phyloP scores from a whole-genome alignment of 305 asterid genomes.

The Fraxinus latifolia region DNA sequence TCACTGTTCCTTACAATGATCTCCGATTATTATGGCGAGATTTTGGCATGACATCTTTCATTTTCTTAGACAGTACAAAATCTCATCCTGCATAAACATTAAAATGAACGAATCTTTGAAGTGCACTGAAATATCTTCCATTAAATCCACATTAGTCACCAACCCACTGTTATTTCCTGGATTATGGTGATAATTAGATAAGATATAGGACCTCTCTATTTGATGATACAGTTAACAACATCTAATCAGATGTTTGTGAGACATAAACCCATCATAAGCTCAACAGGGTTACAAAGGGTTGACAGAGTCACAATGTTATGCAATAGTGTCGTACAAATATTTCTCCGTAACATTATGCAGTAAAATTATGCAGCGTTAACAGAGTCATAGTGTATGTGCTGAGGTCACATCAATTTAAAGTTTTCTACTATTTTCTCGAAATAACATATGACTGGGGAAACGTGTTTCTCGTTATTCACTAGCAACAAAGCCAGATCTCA shows the following conservation, averaged over 20 bases:
- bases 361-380: neutral
- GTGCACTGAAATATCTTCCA: neutral
- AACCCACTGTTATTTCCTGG: neutral
- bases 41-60: neutral
- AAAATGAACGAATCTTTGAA: neutral
- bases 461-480: neutral
- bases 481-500: neutral
- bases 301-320: neutral
- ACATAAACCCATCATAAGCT: neutral
- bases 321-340: neutral
- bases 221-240: constrained; percentile 6
- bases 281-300: constrained; percentile 2
- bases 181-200: neutral
- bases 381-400: neutral
- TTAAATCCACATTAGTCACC: neutral
- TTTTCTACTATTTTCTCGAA: neutral
- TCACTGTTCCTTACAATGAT: neutral
- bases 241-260: neutral
- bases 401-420: neutral
- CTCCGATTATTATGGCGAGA: neutral
- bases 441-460: neutral
- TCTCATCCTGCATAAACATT: neutral
- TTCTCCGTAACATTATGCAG: neutral
- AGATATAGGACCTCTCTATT: neutral
- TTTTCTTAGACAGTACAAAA: neutral